Evolutionary conservation across 1,284 basidiomycete genomes (phyloP), one percentile per base, ranked within the genome.

Genomic region (Irpex sp.): DNA sequence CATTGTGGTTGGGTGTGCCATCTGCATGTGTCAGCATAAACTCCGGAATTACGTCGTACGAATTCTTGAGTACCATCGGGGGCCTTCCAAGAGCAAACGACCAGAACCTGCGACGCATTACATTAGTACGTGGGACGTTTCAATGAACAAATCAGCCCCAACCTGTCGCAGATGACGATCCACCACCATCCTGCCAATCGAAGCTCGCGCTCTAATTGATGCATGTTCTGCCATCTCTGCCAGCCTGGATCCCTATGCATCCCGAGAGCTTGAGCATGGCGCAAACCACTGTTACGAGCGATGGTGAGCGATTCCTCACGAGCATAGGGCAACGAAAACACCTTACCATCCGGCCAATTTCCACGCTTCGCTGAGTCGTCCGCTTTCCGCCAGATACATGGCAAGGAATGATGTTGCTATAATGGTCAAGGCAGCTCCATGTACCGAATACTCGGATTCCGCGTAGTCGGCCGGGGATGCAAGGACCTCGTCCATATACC

Each of bases 301-400:
- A 58, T 12, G 37, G 42, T 60, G 33, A 18, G 56, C 48, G 45
- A 56, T 23, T n/a, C 16, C 28, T 10, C n/a, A 45, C n/a, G 36
- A 56, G 12, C 28, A 14, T 56, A 19, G 37, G 33, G 16, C 33
- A 56, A 16, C 10, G 19, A n/a, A 42, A 5, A 47, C 16, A 16
- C 45, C 49, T 7, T 57, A 61, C 62, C 67, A 72, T 1, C 82
- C 81, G 14, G 78, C 70, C 47, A 84, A 65, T 70, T 82, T 82
- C 82, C 82, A 83, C 2, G 80, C 80, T 65, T 83, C 82, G 63
- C 79, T 82, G 28, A 80, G 71, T 45, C 77, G 74, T 3, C 82
- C 81, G 33, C 75, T 69, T 58, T 80, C 78, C 1, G 78, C 75
- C n/a, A 83, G 74, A 64, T 79, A 82, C 53, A 74, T 74, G 28